These are phyloP conservation scores for Tylopilus balloui DNA, from an alignment of 768 basidiomycete genomes.

Conservation along the genomic window DNA sequence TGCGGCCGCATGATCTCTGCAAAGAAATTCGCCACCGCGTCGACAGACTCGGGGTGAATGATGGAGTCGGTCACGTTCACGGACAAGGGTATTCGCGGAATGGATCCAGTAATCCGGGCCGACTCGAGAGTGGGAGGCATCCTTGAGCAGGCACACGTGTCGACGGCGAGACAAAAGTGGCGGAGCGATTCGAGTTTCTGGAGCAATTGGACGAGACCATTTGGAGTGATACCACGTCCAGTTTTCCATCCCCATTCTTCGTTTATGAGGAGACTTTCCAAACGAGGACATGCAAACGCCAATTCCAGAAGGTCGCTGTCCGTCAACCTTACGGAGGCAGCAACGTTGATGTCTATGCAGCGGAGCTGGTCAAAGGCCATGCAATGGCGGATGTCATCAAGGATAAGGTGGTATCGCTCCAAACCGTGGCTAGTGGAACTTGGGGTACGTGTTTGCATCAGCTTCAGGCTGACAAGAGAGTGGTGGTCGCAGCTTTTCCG, in stretches of 20 bases:
- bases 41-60: conserved; percentile 2
- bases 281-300: background rate
- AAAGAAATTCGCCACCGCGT: conserved; percentile 4
- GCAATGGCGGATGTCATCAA: background rate
- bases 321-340: background rate
- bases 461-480: conserved; percentile 1
- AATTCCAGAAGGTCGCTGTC: background rate
- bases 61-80: conserved; percentile 3
- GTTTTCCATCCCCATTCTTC: conserved; percentile 8
- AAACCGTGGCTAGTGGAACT: background rate
- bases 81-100: background rate
- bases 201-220: conserved; percentile 2
- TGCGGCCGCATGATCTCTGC: background rate
- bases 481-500: background rate
- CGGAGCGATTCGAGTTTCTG: background rate
- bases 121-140: background rate
- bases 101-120: background rate
- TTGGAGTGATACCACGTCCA: background rate
- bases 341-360: conserved; percentile 1
- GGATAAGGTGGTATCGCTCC: background rate
- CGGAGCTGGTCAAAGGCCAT: conserved; percentile 5
- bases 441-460: background rate
- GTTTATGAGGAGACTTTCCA: conserved; percentile 2
- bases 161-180: conserved; percentile 2
- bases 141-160: background rate